These are phyloP conservation scores for Fusarium decemcellulare DNA, from an alignment of 2,329 filamentous ascomycete genomes.

Conservation along the genomic window DNA sequence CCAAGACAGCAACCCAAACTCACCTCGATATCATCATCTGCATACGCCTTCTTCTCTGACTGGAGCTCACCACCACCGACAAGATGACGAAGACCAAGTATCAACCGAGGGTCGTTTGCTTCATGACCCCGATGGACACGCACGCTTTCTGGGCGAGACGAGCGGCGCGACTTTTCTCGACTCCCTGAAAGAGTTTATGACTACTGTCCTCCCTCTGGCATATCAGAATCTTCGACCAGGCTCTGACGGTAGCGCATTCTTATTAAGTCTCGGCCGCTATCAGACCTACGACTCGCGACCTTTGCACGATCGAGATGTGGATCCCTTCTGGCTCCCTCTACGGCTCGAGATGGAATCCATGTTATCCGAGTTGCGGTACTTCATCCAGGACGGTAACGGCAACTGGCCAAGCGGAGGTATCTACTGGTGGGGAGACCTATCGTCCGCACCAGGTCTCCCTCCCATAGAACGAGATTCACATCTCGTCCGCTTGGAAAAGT, in stretches of 20 bases:
- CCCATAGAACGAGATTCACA: slow-evolving; percentile 36
- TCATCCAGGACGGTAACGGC: slow-evolving; percentile 62
- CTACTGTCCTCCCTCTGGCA: slow-evolving; percentile 54
- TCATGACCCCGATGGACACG: slow-evolving; percentile 59
- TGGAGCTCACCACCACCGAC: slow-evolving; percentile 19
- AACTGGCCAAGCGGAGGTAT: slow-evolving; percentile 61
- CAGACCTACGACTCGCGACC: slow-evolving; percentile 63
- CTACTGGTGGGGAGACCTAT: slow-evolving; percentile 63
- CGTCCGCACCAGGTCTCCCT: slow-evolving; percentile 48
- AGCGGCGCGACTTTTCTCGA: slow-evolving; percentile 66
- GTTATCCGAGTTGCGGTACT: slow-evolving; percentile 57
- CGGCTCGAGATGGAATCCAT: slow-evolving; percentile 55
- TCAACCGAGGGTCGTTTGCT: slow-evolving; percentile 58
- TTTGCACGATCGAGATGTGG: slow-evolving; percentile 53
- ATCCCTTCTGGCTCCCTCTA: slow-evolving; percentile 57
- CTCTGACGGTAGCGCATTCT: slow-evolving; percentile 51
- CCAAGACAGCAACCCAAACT: slow-evolving; percentile 8
- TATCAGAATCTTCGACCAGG: slow-evolving; percentile 41
- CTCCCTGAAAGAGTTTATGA: slow-evolving; percentile 63
- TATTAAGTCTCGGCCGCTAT: slow-evolving; percentile 60
- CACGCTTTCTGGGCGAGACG: slow-evolving; percentile 64
- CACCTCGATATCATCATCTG: slow-evolving; percentile 20
- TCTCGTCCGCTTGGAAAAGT: slow-evolving; percentile 41
- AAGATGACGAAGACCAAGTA: slow-evolving; percentile 43
- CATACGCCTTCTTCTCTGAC: slow-evolving; percentile 8